Evolutionary conservation across 2,329 filamentous ascomycete genomes (phyloP).

Genomic region (Dactylellina leptospora): DNA sequence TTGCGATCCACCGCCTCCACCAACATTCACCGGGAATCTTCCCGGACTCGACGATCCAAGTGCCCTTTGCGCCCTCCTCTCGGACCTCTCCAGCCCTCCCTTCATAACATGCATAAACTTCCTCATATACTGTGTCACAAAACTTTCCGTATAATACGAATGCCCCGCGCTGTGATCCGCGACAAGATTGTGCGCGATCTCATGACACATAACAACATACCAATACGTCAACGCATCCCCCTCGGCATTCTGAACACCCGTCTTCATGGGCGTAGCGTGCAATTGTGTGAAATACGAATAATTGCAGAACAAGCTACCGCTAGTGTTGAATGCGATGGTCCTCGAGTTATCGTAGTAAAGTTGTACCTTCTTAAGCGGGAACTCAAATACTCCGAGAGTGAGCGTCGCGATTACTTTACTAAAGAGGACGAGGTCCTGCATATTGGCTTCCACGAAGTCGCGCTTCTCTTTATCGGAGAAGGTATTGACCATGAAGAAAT

Average conservation of each 20-base stretch:
- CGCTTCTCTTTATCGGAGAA: slow-evolving; percentile 61
- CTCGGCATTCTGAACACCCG: slow-evolving; percentile 61
- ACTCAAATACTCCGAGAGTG: slow-evolving; percentile 72
- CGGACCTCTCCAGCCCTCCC: slow-evolving; percentile 13
- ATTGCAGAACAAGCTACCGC: slow-evolving; percentile 92
- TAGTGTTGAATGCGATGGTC: slow-evolving; percentile 91
- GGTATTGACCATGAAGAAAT: slow-evolving; percentile 41
- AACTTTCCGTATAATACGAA: slow-evolving; percentile 52
- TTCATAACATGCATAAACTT: slow-evolving; percentile 27
- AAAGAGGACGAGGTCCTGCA: slow-evolving; percentile 73
- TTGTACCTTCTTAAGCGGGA: slow-evolving; percentile 75
- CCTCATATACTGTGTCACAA: slow-evolving; percentile 49
- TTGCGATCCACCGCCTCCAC: neutral
- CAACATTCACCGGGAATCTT: slow-evolving; percentile 37
- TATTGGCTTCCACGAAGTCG: slow-evolving; percentile 70
- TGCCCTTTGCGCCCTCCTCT: neutral
- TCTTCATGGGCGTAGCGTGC: slow-evolving; percentile 55
- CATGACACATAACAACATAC: slow-evolving; percentile 96
- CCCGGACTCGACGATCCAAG: neutral
- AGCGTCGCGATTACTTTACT: slow-evolving; percentile 74
- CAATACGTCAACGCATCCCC: slow-evolving; percentile 82
- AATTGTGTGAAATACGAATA: slow-evolving; percentile 61
- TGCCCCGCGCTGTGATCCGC: slow-evolving; percentile 55
- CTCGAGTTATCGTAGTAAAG: slow-evolving; percentile 85
- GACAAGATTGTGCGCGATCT: slow-evolving; percentile 93